Evolutionary conservation across 768 basidiomycete genomes (phyloP), one percentile per base, ranked within the genome.

Genomic region (Rhodotorula toruloides): DNA sequence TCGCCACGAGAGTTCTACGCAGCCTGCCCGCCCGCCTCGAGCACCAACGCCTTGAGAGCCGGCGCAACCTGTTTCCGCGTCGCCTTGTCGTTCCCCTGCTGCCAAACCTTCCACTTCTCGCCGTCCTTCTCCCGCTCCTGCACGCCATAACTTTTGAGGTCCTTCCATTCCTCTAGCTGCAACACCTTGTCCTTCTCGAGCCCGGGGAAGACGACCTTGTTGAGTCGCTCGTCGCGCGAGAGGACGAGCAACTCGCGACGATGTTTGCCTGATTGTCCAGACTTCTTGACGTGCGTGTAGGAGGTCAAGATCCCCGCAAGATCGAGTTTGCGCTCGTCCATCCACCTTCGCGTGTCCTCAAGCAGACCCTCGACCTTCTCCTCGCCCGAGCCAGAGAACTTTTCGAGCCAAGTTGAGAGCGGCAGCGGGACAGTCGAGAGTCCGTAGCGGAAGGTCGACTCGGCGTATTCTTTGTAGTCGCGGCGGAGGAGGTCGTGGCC

Each of bases 381-480:
- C 34, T 76, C 76, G 27, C 77, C 16, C 19, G 49, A 17, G 12
- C 2, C 58, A 1, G 76, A 77, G 13, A 80, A 79, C 46, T 79
- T 76, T 74, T 40, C 46, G 47, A 73, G 56, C 85, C 86, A 88
- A 11, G 63, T 73, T 54, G 83, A 80, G 9, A 93, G 81, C 13
- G 82, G 81, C 8, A 88, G 74, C 4, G 91, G 92, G 25, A 97
- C 87, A 6, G 90, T 88, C 2, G 90, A 84, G 19, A 99, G 79
- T 10, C 94, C 92, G 2, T 85, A 85, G 62, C 82, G 83, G 46
- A 90, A 79, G 7, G 16, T 37, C 84, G 77, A 2, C 7, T 34
- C 40, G 56, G 37, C 12, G 77, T 91, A 94, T 70, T 94, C 86
- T 76, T 99, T 98, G 81, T 92, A 99, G 78, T 99, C 96, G n/a